These are phyloP conservation scores for Tympanopsis confertula DNA, from an alignment of 2,329 filamentous ascomycete genomes.

Conservation along the genomic window DNA sequence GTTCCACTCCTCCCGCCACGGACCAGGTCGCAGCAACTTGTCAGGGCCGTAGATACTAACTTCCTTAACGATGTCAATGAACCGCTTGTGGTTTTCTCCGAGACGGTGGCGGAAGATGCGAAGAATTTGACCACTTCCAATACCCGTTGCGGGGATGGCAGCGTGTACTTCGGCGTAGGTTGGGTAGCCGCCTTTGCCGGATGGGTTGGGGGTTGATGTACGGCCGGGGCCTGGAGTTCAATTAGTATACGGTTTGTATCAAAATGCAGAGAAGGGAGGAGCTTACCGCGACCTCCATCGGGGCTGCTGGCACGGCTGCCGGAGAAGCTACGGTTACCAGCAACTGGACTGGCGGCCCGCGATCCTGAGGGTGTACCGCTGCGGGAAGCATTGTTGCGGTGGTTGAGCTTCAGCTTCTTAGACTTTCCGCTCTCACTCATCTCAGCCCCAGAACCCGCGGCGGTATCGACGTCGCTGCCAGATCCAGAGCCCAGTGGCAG, in stretches of 20 bases:
- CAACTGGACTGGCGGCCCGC: constrained; percentile 30
- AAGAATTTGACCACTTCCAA: constrained; percentile 27
- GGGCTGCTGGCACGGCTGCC: constrained; percentile 26
- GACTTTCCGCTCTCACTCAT: constrained; percentile 28
- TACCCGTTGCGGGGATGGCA: constrained; percentile 29
- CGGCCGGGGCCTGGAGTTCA: constrained; percentile 11
- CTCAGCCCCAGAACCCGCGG: constrained; percentile 30
- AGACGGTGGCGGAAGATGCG: constrained; percentile 26
- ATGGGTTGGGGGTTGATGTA: constrained; percentile 15
- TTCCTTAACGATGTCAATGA: constrained; percentile 29
- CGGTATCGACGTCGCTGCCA: constrained; percentile 42
- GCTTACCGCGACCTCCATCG: constrained; percentile 15
- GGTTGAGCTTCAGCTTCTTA: constrained; percentile 34
- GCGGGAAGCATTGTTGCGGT: constrained; percentile 21
- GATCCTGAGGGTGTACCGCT: constrained; percentile 31
- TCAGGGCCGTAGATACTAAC: constrained; percentile 26
- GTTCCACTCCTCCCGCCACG: too few species aligned
- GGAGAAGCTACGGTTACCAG: constrained; percentile 12
- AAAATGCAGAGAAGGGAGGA: constrained; percentile 6
- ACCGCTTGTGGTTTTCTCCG: constrained; percentile 24
- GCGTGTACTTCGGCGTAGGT: constrained; percentile 30
- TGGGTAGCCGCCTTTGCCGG: constrained; percentile 18
- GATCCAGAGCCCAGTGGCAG: constrained; percentile 24
- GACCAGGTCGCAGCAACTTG: constrained; percentile 23
- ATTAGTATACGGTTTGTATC: not conserved